These are phyloP conservation scores for Chenopodium berlandieri DNA, from an alignment of 148 eudicot species.

Conservation along the genomic window DNA sequence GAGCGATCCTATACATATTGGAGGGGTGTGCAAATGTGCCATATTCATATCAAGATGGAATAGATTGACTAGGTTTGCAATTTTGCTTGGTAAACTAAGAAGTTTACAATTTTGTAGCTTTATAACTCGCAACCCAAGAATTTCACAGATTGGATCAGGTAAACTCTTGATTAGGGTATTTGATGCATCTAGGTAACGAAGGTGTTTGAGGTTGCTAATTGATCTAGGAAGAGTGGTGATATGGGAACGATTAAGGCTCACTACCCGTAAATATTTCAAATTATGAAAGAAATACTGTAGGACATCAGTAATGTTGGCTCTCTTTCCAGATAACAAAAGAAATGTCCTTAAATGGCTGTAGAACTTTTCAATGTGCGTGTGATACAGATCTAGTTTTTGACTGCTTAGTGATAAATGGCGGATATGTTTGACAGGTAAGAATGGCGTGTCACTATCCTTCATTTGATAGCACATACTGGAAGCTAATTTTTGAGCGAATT, in stretches of 20 bases:
- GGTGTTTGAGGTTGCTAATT: constrained; percentile 12
- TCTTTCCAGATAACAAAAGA: constrained; percentile 5
- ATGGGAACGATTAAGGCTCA: neutral
- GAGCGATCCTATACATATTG: neutral
- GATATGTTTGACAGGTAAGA: neutral
- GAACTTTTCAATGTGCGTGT: neutral
- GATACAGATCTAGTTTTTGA: neutral
- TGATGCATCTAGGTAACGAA: constrained; percentile 17
- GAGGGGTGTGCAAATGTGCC: neutral
- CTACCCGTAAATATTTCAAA: neutral
- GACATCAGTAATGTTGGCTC: neutral
- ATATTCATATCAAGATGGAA: constrained; percentile 13
- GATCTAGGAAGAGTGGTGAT: constrained; percentile 8
- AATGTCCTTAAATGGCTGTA: constrained; percentile 12
- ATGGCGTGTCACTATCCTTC: neutral
- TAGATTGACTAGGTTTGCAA: constrained; percentile 1
- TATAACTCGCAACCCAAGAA: constrained; percentile 1
- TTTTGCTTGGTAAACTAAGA: neutral
- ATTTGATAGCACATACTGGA: constrained; percentile 2
- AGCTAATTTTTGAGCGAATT: constrained; percentile 13
- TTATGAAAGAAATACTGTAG: neutral
- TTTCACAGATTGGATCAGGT: neutral
- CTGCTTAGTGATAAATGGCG: constrained; percentile 14
- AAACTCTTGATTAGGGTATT: neutral
- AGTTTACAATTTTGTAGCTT: constrained; percentile 3